Conservation (phyloP, 495 filamentous ascomycete species). For the Mytilinidion resinicola region DNA sequence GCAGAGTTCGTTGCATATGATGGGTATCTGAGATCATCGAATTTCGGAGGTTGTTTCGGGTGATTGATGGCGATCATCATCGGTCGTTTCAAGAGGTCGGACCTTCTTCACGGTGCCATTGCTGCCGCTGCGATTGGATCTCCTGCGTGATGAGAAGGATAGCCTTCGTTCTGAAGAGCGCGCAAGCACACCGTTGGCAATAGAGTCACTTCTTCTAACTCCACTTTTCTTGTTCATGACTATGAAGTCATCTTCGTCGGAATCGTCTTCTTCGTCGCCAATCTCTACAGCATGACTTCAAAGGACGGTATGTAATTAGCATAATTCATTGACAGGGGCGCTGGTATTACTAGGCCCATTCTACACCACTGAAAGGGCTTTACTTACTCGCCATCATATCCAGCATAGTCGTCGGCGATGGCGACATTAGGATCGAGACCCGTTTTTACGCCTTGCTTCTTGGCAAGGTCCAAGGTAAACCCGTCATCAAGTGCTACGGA, state of each 20-base stretch:
- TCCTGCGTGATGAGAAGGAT: constrained; percentile 2
- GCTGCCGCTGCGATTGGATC: constrained; percentile 29
- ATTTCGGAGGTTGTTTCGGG: background rate
- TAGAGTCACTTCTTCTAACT: constrained; percentile 17
- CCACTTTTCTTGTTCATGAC: constrained; percentile 25
- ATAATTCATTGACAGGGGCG: too few relatives aligned
- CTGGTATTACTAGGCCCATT: too few relatives aligned
- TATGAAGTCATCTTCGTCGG: constrained; percentile 32
- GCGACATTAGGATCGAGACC: constrained; percentile 25
- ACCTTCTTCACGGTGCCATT: constrained; percentile 34
- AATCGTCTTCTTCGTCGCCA: constrained; percentile 32
- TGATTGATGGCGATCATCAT: background rate
- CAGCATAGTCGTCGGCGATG: constrained; percentile 44
- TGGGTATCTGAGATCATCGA: background rate
- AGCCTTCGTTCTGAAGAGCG: constrained; percentile 13
- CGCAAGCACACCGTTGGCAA: constrained; percentile 27
- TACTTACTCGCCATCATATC: constrained; percentile 41
- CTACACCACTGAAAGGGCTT: too few relatives aligned
- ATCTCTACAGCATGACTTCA: constrained; percentile 14
- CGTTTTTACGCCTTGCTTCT: constrained; percentile 16
- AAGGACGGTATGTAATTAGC: too few relatives aligned
- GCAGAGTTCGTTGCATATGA: too few relatives aligned
- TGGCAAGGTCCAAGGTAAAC: background rate
- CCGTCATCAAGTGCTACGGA: constrained; percentile 33
- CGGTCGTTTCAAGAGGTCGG: background rate